Conservation (phyloP, 768 basidiomycete genomes). For the Nidularia sp. region DNA sequence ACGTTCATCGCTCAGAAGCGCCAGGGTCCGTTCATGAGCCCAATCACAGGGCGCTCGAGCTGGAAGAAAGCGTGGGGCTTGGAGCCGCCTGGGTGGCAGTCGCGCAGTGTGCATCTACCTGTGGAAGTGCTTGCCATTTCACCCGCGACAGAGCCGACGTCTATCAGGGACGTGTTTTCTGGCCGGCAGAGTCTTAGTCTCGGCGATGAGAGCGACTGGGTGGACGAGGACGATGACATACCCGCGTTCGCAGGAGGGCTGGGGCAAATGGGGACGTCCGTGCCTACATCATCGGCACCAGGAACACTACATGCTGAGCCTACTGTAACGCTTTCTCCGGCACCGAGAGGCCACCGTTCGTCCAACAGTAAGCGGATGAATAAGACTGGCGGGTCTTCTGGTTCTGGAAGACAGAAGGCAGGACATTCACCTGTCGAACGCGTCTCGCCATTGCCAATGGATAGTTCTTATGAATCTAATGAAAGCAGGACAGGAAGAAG, state of each 20-base stretch:
- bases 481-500: conserved; percentile 57
- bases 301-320: conserved; percentile 25
- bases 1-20: conserved; percentile 84
- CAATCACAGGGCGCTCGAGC: conserved; percentile 57
- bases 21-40: conserved; percentile 65
- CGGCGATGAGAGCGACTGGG: conserved; percentile 85
- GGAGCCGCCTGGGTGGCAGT: conserved; percentile 84
- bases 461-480: conserved; percentile 40
- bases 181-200: conserved; percentile 52
- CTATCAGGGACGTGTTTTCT: conserved; percentile 79
- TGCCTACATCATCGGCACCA: conserved; percentile 19
- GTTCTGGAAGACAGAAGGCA: conserved; percentile 35
- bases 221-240: conserved; percentile 81
- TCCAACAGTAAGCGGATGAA: conserved; percentile 24
- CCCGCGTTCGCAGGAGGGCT: conserved; percentile 73
- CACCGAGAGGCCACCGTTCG: conserved; percentile 43
- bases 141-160: conserved; percentile 41
- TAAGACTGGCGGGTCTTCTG: conserved; percentile 2
- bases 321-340: conserved; percentile 45
- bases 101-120: conserved; percentile 60
- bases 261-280: conserved; percentile 52
- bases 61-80: conserved; percentile 91
- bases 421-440: conserved; percentile 61
- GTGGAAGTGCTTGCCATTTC: conserved; percentile 77
- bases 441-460: conserved; percentile 54